Base-by-base conservation (phyloP, 768 basidiomycete genomes). In the Rhodocollybia butyracea region DNA sequence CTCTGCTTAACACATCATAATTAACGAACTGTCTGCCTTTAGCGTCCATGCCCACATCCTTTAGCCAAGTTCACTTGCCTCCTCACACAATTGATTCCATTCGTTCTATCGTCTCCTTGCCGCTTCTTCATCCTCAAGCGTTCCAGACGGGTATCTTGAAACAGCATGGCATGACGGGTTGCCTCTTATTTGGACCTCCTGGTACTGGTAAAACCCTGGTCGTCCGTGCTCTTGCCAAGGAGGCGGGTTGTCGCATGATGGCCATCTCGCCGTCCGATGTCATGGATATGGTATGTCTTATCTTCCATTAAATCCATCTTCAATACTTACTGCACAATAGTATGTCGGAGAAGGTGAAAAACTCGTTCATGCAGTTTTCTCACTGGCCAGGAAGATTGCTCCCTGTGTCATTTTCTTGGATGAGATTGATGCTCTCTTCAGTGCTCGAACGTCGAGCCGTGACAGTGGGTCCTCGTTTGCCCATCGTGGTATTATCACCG, bases 381-480 rank as follows among this genome's bases (percentile, higher is more conserved):
- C 85, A 31, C 79, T 98, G 15, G 94, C 94, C 3, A 81, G 94
- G 32, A 79, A 83, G 40, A 70, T 97, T 6, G 88, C 93, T 0
- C 95, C 94, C 3, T 96, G 94, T 60, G 92, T 98, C 45, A 81
- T 98, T 32, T 98, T 98, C 75, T 73, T 98, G 57, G 94, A 98
- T 67, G 94, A 98, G 69, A 89, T 96, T 51, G 94, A 98, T 63
- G 89, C 94, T 2, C 79, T 98, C 4, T 93, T 97, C 62, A 90
- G 91, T 38, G 91, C 93, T 40, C 86, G 94, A 21, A 79, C 84
- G 63, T 87, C 90, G 15, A 80, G 81, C 3, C 80, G 88, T 11
- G 88, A 90, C 51, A 85, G 85, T 38, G 90, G 88, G 8, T 85
- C 92, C 53, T 84, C 84, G 12, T 80, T 89, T 63, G 91, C 92